These are phyloP conservation scores for Trametes versicolor DNA, from an alignment of 1,284 basidiomycete genomes.

Conservation along the genomic window DNA sequence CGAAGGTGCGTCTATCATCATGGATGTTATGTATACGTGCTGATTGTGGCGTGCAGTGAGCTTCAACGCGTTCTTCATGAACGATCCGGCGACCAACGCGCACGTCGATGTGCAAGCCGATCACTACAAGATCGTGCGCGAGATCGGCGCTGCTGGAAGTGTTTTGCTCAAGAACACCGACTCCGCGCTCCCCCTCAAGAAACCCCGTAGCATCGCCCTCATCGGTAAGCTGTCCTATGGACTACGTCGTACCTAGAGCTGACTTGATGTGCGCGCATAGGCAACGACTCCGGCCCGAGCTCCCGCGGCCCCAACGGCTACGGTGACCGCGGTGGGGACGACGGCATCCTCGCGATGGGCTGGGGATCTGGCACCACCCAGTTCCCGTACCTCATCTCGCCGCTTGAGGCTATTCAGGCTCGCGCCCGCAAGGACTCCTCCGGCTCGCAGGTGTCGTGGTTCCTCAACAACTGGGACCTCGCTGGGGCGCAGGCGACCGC, in stretches of 20 bases:
- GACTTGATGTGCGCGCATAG: slow-evolving; percentile 7
- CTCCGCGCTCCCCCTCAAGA: slow-evolving; percentile 72
- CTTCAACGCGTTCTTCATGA: slow-evolving; percentile 68
- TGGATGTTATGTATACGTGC: slow-evolving; percentile 36
- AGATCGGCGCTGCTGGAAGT: slow-evolving; percentile 80
- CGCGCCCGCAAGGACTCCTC: slow-evolving; percentile 65
- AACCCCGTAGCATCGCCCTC: slow-evolving; percentile 65
- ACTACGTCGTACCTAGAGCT: not conserved
- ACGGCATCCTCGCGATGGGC: slow-evolving; percentile 84
- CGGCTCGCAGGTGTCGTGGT: slow-evolving; percentile 62
- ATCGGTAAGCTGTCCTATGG: slow-evolving; percentile 49
- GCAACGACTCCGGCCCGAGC: slow-evolving; percentile 73
- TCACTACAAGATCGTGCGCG: slow-evolving; percentile 74
- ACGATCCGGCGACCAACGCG: slow-evolving; percentile 63
- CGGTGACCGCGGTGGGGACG: slow-evolving; percentile 67
- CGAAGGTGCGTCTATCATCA: slow-evolving; percentile 30
- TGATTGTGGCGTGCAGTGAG: slow-evolving; percentile 46
- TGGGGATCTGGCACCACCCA: slow-evolving; percentile 69
- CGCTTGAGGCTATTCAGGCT: slow-evolving; percentile 77
- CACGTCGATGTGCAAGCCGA: slow-evolving; percentile 83
- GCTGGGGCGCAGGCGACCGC: slow-evolving; percentile 61
- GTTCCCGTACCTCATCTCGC: slow-evolving; percentile 71
- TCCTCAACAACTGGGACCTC: slow-evolving; percentile 74
- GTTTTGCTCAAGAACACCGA: slow-evolving; percentile 86
- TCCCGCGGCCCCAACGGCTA: slow-evolving; percentile 79